These are phyloP conservation scores for Ilex paraguariensis DNA, from an alignment of 305 asterid species.

Conservation along the genomic window DNA sequence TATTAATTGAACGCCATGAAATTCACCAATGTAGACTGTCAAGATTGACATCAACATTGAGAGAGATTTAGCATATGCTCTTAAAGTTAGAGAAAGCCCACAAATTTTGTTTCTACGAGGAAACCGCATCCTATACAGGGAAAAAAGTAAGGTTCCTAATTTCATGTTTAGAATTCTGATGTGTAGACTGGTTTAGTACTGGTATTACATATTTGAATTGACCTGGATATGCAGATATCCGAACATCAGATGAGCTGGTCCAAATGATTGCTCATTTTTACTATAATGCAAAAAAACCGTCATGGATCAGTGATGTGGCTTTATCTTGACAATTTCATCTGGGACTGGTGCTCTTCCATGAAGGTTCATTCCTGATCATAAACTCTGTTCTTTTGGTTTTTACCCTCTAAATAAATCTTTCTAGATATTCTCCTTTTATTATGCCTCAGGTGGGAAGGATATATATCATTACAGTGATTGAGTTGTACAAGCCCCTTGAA, in stretches of 20 bases:
- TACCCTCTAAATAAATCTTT: no score
- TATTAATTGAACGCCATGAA: not conserved
- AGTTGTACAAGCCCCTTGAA: no score
- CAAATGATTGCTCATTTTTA: slow-evolving; percentile 87
- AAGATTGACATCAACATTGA: slow-evolving; percentile 89
- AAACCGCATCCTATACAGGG: slow-evolving; percentile 70
- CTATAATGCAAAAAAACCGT: slow-evolving; percentile 78
- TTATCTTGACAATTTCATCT: slow-evolving; percentile 24
- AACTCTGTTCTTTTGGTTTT: no score
- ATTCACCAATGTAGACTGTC: slow-evolving; percentile 42
- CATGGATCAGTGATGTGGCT: slow-evolving; percentile 43
- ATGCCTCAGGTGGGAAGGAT: no score
- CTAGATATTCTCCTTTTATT: no score
- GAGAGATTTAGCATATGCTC: slow-evolving; percentile 91
- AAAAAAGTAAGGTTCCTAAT: slow-evolving; percentile 43
- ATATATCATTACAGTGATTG: no score
- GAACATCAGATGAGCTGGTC: slow-evolving; percentile 77
- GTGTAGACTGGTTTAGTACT: not conserved
- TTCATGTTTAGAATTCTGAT: not conserved
- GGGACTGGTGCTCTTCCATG: no score
- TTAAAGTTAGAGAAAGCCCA: slow-evolving; percentile 84
- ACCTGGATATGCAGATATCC: slow-evolving; percentile 41
- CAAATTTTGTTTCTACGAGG: slow-evolving; percentile 84
- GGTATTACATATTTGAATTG: slow-evolving; percentile 9
- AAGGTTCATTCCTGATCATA: no score